These are phyloP conservation scores for Ustilago trichophora DNA, from an alignment of 1,284 basidiomycete genomes.

Conservation along the genomic window DNA sequence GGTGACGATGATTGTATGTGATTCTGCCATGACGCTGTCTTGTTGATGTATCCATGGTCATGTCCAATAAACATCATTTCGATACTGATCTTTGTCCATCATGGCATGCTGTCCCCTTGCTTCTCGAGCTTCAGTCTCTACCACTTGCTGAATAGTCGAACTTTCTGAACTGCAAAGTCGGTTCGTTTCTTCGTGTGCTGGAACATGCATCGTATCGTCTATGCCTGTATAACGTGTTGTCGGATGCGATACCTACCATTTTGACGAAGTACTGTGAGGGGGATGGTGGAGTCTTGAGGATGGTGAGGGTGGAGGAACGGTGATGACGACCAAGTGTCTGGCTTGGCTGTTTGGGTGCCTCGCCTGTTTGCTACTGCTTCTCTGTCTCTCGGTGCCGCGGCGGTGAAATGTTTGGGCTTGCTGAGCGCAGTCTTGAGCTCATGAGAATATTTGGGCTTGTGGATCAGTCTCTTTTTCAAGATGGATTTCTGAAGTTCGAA, in stretches of 20 bases:
- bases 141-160: too few species aligned
- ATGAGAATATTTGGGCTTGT: background rate
- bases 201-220: too few species aligned
- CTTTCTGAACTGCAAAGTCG: too few species aligned
- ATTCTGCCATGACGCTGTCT: too few species aligned
- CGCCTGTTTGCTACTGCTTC: constrained; percentile 1
- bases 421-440: background rate
- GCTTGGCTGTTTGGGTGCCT: background rate
- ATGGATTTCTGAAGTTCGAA: background rate
- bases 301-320: constrained; percentile 12
- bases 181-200: too few species aligned
- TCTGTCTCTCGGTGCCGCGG: background rate
- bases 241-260: constrained; percentile 39
- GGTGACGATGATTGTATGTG: too few species aligned
- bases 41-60: too few species aligned
- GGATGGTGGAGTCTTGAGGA: constrained; percentile 34
- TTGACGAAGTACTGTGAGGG: constrained; percentile 20
- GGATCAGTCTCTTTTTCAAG: background rate
- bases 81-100: too few species aligned
- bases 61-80: too few species aligned
- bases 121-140: too few species aligned
- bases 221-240: background rate
- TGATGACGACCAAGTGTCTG: constrained; percentile 22
- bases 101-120: too few species aligned
- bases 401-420: too few species aligned